A percentile compares a stretch with the other conserved stretches of the same genome.
Conservation (phyloP, 2,329 filamentous ascomycete genomes). For the Aspergillus puulaauensis region DNA sequence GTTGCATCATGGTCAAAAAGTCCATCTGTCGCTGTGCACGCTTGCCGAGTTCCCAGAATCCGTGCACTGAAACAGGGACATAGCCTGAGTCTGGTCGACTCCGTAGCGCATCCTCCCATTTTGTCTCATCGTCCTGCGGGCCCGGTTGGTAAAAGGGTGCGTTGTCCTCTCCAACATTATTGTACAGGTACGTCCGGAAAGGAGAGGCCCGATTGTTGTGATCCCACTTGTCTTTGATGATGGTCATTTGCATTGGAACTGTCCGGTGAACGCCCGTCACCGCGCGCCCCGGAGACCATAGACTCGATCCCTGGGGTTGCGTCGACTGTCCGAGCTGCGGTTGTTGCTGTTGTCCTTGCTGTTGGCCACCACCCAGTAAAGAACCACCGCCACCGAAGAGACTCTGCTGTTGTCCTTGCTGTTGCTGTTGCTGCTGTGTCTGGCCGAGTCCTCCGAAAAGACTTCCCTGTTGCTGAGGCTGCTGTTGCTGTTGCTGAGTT, state of each 20-base stretch:
- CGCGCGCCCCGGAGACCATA: slow-evolving; percentile 46
- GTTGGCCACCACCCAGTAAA: slow-evolving; percentile 23
- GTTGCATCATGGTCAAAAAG: slow-evolving; percentile 58
- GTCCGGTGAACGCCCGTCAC: slow-evolving; percentile 57
- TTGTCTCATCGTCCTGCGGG: slow-evolving; percentile 57
- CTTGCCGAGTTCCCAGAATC: slow-evolving; percentile 59
- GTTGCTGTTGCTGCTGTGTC: slow-evolving; percentile 17
- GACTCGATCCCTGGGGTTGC: slow-evolving; percentile 39
- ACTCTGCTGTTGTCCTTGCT: slow-evolving; percentile 33
- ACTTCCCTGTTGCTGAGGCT: slow-evolving; percentile 9
- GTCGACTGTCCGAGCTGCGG: slow-evolving; percentile 42
- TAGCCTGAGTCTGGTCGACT: slow-evolving; percentile 58
- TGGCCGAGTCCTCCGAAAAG: slow-evolving; percentile 25
- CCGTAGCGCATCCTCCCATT: slow-evolving; percentile 64
- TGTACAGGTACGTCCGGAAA: slow-evolving; percentile 65
- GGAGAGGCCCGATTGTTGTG: slow-evolving; percentile 51
- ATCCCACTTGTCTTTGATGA: slow-evolving; percentile 64
- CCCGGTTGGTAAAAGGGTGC: slow-evolving; percentile 63
- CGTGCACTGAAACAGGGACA: slow-evolving; percentile 60
- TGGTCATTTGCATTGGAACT: slow-evolving; percentile 59
- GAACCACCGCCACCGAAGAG: slow-evolving; percentile 31
- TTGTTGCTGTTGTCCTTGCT: slow-evolving; percentile 31
- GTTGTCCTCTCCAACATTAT: slow-evolving; percentile 57
- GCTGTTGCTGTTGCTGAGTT: slow-evolving; percentile 25
- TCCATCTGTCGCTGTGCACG: slow-evolving; percentile 58